Evolutionary conservation across 345 rosid genomes (phyloP).

Genomic region (Toxicodendron radicans): DNA sequence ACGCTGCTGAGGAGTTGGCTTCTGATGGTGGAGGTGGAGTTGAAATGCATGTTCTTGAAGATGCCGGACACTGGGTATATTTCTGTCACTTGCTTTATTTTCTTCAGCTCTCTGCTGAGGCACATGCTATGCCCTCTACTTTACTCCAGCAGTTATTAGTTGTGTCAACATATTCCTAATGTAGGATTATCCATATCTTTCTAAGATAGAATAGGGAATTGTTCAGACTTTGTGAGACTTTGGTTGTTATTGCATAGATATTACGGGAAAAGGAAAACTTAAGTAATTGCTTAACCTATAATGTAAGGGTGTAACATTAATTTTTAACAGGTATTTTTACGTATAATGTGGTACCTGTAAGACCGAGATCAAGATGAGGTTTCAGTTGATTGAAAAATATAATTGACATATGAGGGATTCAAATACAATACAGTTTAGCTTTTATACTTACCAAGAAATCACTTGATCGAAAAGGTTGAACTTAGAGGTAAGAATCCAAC

Average conservation of each 20-base stretch:
- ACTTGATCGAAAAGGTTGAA: too few relatives aligned
- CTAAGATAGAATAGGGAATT: not conserved
- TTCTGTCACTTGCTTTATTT: conserved; percentile 17
- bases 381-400: too few relatives aligned
- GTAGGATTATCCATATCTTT: not conserved
- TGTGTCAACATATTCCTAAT: too few relatives aligned
- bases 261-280: not conserved
- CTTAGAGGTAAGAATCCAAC: too few relatives aligned
- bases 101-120: not conserved
- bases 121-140: not conserved
- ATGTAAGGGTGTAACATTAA: too few relatives aligned
- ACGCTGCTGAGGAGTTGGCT: conserved; percentile 87
- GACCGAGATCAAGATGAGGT: too few relatives aligned
- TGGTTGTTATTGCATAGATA: not conserved
- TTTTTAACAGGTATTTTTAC: too few relatives aligned
- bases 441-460: too few relatives aligned
- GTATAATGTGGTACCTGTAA: too few relatives aligned
- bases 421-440: too few relatives aligned
- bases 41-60: conserved; percentile 97
- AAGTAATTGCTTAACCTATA: too few relatives aligned
- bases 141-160: not conserved
- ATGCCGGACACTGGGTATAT: conserved; percentile 94
- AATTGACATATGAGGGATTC: too few relatives aligned
- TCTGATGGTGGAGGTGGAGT: conserved; percentile 87
- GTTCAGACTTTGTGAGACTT: not conserved